Evolutionary conservation across 768 basidiomycete species (phyloP).

Genomic region (Chiua virens): DNA sequence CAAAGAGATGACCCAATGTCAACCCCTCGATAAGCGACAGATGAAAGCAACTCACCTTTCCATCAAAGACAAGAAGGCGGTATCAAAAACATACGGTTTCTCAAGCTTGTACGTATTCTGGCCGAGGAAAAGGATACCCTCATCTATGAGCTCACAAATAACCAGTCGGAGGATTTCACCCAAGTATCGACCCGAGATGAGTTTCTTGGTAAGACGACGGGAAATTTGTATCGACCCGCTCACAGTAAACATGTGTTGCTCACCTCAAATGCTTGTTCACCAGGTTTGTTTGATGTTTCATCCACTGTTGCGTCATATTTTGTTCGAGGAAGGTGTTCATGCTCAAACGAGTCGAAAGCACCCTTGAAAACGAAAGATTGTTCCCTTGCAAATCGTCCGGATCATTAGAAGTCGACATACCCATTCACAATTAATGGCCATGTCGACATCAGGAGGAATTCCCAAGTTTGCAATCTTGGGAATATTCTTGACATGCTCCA

Average conservation of each 20-base stretch:
- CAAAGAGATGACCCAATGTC: conserved; percentile 1
- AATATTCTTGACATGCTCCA: conserved; percentile 86
- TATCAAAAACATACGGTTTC: conserved; percentile 89
- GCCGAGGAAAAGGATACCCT: conserved; percentile 95
- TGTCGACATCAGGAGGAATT: conserved; percentile 61
- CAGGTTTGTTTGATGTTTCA: conserved; percentile 93
- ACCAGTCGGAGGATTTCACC: conserved; percentile 96
- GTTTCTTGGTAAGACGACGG: conserved; percentile 55
- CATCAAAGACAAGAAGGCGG: conserved; percentile 95
- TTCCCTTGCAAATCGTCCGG: neutral
- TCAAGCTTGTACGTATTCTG: conserved; percentile 99
- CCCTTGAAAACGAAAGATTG: conserved; percentile 49
- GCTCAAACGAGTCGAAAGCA: conserved; percentile 94
- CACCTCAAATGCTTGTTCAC: conserved; percentile 92
- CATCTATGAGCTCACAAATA: conserved; percentile 92
- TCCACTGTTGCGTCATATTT: conserved; percentile 94
- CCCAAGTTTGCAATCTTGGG: conserved; percentile 81
- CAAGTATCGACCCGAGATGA: conserved; percentile 93
- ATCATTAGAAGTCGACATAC: conserved; percentile 32
- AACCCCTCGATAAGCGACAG: neutral
- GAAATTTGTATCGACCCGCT: neutral
- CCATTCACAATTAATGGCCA: conserved; percentile 99
- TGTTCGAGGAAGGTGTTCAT: conserved; percentile 92
- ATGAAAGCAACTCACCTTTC: conserved; percentile 61
- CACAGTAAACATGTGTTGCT: conserved; percentile 12